phyloP scores from a whole-genome alignment of 495 filamentous ascomycete genomes.

The Corynascus novoguineensis region DNA sequence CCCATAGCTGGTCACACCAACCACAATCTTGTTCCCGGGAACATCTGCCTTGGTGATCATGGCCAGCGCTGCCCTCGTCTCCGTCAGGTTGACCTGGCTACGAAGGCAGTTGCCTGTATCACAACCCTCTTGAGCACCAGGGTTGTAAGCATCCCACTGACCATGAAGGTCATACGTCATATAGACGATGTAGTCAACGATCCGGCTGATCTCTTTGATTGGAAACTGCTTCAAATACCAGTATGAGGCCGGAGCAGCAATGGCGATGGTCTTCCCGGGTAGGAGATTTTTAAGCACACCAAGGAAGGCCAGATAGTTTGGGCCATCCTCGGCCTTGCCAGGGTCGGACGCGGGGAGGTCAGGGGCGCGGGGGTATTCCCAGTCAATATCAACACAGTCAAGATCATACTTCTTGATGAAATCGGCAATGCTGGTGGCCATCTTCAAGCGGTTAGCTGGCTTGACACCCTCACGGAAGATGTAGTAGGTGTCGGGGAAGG shows the following conservation, averaged over 20 bases:
- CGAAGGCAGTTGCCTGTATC: constrained; percentile 35
- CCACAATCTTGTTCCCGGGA: constrained; percentile 33
- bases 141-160: constrained; percentile 18
- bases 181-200: constrained; percentile 30
- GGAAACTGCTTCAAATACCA: constrained; percentile 19
- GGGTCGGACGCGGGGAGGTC: neutral
- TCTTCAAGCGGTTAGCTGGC: constrained; percentile 19
- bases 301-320: neutral
- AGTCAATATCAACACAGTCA: constrained; percentile 32
- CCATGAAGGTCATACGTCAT: constrained; percentile 28
- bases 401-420: constrained; percentile 27
- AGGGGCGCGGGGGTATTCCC: constrained; percentile 33
- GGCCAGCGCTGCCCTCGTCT: constrained; percentile 33
- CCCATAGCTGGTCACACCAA: constrained; percentile 39
- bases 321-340: neutral
- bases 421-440: constrained; percentile 20
- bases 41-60: constrained; percentile 51
- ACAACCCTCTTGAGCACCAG: neutral
- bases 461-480: constrained; percentile 25
- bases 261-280: constrained; percentile 2
- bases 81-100: constrained; percentile 42
- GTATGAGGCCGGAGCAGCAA: constrained; percentile 20
- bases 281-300: neutral
- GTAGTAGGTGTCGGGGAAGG: constrained; percentile 18
- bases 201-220: constrained; percentile 17